A percentile compares a stretch with the other conserved stretches of the same genome.
Evolutionary conservation across 345 rosid species (phyloP).

Genomic region (Cardiospermum halicacabum): DNA sequence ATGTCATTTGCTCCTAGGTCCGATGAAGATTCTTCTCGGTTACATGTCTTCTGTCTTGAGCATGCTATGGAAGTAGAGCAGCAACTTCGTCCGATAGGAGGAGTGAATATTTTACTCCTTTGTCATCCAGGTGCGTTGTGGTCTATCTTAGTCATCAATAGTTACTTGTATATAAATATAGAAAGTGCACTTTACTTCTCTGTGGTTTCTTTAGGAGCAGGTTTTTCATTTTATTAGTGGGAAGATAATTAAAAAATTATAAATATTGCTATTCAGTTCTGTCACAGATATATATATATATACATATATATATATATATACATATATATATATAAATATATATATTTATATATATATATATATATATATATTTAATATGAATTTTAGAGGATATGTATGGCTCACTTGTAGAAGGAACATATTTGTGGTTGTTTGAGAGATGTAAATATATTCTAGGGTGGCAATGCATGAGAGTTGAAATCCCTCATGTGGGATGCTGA

Average conservation of each 20-base stretch:
- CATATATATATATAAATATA: not conserved
- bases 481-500: too few species aligned
- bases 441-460: too few species aligned
- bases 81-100: slow-evolving; percentile 74
- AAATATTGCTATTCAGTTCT: not conserved
- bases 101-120: slow-evolving; percentile 66
- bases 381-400: not conserved
- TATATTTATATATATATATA: not conserved
- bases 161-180: not conserved
- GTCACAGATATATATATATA: not conserved
- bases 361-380: not conserved
- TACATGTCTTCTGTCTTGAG: slow-evolving; percentile 96
- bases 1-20: slow-evolving; percentile 38
- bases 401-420: not conserved
- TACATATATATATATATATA: not conserved
- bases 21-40: slow-evolving; percentile 71
- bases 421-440: not conserved
- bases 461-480: too few species aligned
- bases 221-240: slow-evolving; percentile 2
- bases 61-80: slow-evolving; percentile 92
- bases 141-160: not conserved
- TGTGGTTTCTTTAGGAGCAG: not conserved
- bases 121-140: slow-evolving; percentile 77
- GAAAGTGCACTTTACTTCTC: not conserved
- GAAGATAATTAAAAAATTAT: not conserved